Evolutionary conservation across 345 rosid genomes (phyloP), one percentile per base, ranked within the genome.

Genomic region (Lepidium aucheri): DNA sequence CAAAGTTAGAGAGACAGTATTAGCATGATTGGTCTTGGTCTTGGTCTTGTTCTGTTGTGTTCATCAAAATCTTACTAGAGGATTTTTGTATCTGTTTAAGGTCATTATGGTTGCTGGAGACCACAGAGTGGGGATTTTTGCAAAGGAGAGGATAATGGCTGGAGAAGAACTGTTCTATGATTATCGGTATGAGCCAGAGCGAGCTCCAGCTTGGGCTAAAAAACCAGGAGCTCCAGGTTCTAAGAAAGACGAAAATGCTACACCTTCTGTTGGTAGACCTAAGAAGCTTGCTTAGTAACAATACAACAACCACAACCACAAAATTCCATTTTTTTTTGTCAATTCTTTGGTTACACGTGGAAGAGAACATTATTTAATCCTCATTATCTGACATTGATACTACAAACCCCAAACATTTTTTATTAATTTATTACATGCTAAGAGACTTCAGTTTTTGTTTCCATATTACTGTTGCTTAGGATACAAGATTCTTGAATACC

Each of bases 131-230:
- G 97, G 99, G 47, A 94, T 94, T 45, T 94, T 94, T 26, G 99
- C 99, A 70, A 90, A 90, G 68, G 99, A 91, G 77, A 74, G 96
- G 70, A 94, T 94, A 30, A 76, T 76, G 72, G 81, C 87, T 5
- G 96, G 97, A 35, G 99, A 94, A 80, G 97, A 94, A 67, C 86
- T 94, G 39, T 94, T 94, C 72, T 90, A 94, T 53, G 97, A 90
- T 46, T 94, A 94, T 41, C 89, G 99, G 20, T 94, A 94, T 60
- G 99, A 94, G 71, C 93, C 97, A 7, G 99, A 94, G 46, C 79
- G 95, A 62, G 99, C 97, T 45, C 96, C 97, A n/a, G 90, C 95
- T 52, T 94, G 99, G 99, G 99, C 99, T 2, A 82, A 86, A 78
- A 93, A 90, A 79, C 99, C 95, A 0, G 97, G 90, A 78, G 85